These are phyloP conservation scores for Neurospora sp. DNA, from an alignment of 495 filamentous ascomycete species.

Conservation along the genomic window DNA sequence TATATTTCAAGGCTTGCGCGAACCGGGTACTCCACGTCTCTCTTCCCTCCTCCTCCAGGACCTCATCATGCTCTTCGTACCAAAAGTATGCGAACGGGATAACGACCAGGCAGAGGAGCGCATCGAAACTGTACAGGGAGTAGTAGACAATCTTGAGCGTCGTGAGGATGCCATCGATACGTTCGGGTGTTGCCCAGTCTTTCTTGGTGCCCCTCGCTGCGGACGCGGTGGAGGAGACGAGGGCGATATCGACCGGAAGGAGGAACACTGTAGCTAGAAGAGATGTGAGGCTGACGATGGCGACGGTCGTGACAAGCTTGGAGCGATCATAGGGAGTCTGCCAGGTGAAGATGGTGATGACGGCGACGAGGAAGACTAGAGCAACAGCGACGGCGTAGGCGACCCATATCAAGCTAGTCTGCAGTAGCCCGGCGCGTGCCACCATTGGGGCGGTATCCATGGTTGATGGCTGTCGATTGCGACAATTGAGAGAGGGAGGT, in stretches of 20 bases:
- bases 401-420: conserved; percentile 81
- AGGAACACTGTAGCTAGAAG: conserved; percentile 88
- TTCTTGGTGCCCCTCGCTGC: conserved; percentile 73
- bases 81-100: conserved; percentile 97
- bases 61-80: conserved; percentile 93
- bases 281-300: conserved; percentile 73
- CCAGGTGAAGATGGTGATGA: conserved; percentile 77
- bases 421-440: conserved; percentile 54
- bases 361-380: conserved; percentile 58
- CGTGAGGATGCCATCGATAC: conserved; percentile 62
- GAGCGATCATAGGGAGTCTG: conserved; percentile 83
- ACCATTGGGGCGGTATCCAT: conserved; percentile 30
- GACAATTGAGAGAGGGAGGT: not conserved
- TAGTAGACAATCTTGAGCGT: conserved; percentile 89
- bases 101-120: conserved; percentile 78
- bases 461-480: not conserved
- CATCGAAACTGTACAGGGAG: conserved; percentile 82
- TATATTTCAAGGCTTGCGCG: conserved; percentile 84
- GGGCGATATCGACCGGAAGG: conserved; percentile 87
- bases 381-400: conserved; percentile 75
- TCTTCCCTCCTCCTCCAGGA: conserved; percentile 65
- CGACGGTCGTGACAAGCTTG: conserved; percentile 65
- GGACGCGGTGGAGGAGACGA: conserved; percentile 80
- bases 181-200: conserved; percentile 80
- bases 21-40: conserved; percentile 58